Evolutionary conservation across 495 filamentous ascomycete species (phyloP), one percentile per base, ranked within the genome.

Genomic region (Margaritispora aquatica): DNA sequence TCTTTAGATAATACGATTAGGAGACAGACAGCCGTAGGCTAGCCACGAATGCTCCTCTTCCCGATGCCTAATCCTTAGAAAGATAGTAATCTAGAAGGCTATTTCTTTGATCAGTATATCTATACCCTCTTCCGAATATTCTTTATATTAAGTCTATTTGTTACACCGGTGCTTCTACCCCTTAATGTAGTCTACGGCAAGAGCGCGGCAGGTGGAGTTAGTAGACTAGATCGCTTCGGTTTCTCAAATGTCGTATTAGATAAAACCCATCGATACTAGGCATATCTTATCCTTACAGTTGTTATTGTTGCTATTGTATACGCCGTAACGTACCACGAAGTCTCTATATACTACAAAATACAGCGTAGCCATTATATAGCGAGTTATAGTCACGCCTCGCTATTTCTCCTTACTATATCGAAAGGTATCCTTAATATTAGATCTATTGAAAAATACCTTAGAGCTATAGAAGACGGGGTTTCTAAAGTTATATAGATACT

Each of bases 61-160:
- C 49, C 49, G 13, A 22, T 23, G 7, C 61, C 41, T 34, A 50
- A 23, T 22, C n/a, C 58, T 15, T 50, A 55, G 27, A 58, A 55
- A 26, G 26, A 63, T 27, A 23, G 56, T 55, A 49, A 24, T n/a
- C 26, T 63, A 19, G 87, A 92, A 69, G 87, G 86, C 63, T 92
- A 90, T 73, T 86, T 92, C 66, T 91, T 92, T 73, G 73, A 90
- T 10, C 83, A 88, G 26, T 92, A 88, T 68, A 74, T 92, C 34
- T 84, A 87, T 21, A 87, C 88, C 75, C 78, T 92, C 10, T 75
- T 89, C 21, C 87, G 87, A 66, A 88, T 90, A 59, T 91, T 91
- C 61, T 49, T 87, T n/a, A 80, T 86, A 0, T 68, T 89, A 27
- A 81, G 81, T 8, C 46, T 83, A 19, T 63, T 87, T 31, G 80